These are phyloP conservation scores for Salix suchowensis DNA, from an alignment of 345 rosid species.

Conservation along the genomic window DNA sequence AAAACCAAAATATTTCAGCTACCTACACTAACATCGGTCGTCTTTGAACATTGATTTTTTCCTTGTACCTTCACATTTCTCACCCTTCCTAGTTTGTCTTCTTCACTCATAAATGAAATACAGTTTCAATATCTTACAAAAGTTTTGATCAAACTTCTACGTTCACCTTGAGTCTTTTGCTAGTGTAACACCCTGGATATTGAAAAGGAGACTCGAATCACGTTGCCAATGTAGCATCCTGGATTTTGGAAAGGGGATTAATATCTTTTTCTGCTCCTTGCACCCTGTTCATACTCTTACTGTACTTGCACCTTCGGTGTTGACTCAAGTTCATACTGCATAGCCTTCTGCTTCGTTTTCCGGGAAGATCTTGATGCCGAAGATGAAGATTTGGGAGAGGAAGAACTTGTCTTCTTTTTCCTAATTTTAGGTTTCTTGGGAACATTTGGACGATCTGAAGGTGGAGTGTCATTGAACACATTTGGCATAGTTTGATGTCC, in stretches of 20 bases:
- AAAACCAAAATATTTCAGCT: constrained; percentile 4
- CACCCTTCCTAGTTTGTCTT: not conserved
- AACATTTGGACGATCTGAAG: constrained; percentile 30
- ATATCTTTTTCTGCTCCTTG: not conserved
- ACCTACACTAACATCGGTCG: constrained; percentile 2
- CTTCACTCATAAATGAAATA: not conserved
- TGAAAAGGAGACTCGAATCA: not conserved
- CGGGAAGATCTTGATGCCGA: constrained; percentile 33
- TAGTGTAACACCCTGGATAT: not conserved
- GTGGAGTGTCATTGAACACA: constrained; percentile 25
- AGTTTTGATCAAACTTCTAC: constrained; percentile 10
- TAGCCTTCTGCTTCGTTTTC: constrained; percentile 25
- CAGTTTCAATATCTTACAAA: constrained; percentile 7
- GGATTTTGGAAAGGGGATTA: not conserved
- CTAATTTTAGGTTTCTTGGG: constrained; percentile 46
- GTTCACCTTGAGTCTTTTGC: not conserved
- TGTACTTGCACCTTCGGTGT: constrained; percentile 15
- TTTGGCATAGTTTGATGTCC: constrained; percentile 30
- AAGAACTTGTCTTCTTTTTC: constrained; percentile 39
- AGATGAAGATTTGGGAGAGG: constrained; percentile 40
- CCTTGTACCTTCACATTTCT: not conserved
- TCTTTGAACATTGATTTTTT: not conserved
- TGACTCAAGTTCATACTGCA: constrained; percentile 22
- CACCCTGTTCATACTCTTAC: constrained; percentile 1
- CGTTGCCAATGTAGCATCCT: not conserved